Evolutionary conservation across 2,329 filamentous ascomycete species (phyloP).

Genomic region (Mollisia scopiformis): DNA sequence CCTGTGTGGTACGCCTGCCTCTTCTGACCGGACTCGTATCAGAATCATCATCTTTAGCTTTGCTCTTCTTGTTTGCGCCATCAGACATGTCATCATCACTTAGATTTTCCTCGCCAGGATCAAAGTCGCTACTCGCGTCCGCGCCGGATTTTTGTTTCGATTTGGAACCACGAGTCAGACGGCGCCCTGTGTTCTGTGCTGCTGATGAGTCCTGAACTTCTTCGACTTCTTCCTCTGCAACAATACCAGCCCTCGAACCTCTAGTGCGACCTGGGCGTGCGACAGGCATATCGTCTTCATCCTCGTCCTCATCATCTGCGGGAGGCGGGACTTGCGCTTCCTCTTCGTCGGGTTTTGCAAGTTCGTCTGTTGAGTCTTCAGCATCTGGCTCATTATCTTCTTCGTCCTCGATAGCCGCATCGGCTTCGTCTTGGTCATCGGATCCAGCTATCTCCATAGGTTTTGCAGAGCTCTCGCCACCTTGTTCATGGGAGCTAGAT

Average conservation of each 20-base stretch:
- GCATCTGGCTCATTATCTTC: conserved; percentile 22
- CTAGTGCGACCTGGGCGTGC: conserved; percentile 43
- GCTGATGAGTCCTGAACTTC: conserved; percentile 52
- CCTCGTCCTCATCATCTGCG: conserved; percentile 34
- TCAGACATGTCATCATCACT: conserved; percentile 54
- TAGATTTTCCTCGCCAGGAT: conserved; percentile 42
- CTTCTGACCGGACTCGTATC: conserved; percentile 52
- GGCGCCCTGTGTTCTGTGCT: conserved; percentile 22
- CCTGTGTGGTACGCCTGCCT: conserved; percentile 45
- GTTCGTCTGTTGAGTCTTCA: conserved; percentile 23
- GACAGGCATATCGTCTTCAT: conserved; percentile 40
- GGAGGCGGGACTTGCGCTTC: conserved; percentile 7
- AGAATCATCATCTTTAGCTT: conserved; percentile 47
- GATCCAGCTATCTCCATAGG: conserved; percentile 31
- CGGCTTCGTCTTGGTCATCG: conserved; percentile 31
- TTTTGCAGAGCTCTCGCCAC: conserved; percentile 23
- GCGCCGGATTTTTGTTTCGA: conserved; percentile 29
- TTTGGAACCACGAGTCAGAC: conserved; percentile 32
- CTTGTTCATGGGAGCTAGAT: conserved; percentile 35
- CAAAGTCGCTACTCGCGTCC: conserved; percentile 38
- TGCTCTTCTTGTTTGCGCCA: conserved; percentile 38
- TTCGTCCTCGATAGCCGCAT: conserved; percentile 18
- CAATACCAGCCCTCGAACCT: conserved; percentile 31
- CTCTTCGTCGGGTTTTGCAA: conserved; percentile 14
- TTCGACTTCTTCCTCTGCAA: conserved; percentile 44